Evolutionary conservation across 2,329 filamentous ascomycete species (phyloP).

Genomic region (Cercospora zeae-maydis): DNA sequence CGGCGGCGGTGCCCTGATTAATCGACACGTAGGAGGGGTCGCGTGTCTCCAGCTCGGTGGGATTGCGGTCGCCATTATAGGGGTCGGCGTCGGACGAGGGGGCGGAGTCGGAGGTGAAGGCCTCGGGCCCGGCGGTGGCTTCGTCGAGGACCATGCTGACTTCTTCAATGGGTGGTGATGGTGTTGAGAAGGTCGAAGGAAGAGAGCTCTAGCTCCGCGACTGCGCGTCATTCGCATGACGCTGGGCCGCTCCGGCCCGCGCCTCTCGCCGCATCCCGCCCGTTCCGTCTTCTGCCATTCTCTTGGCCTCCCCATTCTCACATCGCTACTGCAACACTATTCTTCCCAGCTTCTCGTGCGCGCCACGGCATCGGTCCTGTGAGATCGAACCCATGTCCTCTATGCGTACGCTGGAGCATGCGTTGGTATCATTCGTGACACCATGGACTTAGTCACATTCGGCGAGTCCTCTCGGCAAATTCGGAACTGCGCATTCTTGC

Average conservation of each 20-base stretch:
- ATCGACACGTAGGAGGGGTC: slow-evolving; percentile 23
- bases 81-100: slow-evolving; percentile 39
- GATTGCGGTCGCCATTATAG: slow-evolving; percentile 37
- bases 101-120: slow-evolving; percentile 29
- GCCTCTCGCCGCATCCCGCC: background rate
- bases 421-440: too few relatives aligned
- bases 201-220: background rate
- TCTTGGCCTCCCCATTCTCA: background rate
- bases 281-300: background rate
- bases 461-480: too few relatives aligned
- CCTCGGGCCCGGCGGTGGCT: slow-evolving; percentile 35
- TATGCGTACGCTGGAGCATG: too few relatives aligned
- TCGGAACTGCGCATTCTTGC: too few relatives aligned
- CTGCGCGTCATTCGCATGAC: background rate
- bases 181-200: background rate
- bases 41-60: slow-evolving; percentile 38
- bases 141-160: slow-evolving; percentile 19
- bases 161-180: background rate
- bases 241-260: background rate
- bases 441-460: too few relatives aligned
- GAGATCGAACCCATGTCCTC: too few relatives aligned
- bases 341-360: too few relatives aligned
- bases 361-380: background rate
- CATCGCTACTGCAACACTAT: too few relatives aligned
- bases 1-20: slow-evolving; percentile 8